A percentile compares a stretch with the other conserved stretches of the same genome.
phyloP scores from a whole-genome alignment of 768 basidiomycete genomes.

The Mycena latifolia region DNA sequence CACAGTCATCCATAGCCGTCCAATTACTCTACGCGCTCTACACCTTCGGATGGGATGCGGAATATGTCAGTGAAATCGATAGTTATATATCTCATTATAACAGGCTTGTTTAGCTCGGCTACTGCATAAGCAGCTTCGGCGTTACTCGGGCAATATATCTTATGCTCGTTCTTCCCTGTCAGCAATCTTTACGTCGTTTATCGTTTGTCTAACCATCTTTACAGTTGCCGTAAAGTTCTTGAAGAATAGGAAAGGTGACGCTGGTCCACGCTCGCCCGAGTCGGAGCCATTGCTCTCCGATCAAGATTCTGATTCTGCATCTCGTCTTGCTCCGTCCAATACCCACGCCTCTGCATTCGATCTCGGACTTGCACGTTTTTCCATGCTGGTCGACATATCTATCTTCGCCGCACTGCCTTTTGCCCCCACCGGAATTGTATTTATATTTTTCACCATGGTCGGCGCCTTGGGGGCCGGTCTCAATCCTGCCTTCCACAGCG shows the following conservation, averaged over 20 bases:
- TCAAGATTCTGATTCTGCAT: slow-evolving; percentile 2
- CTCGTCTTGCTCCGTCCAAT: too few species aligned
- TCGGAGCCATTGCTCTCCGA: slow-evolving; percentile 32
- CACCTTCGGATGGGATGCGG: slow-evolving; percentile 76
- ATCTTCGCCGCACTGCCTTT: slow-evolving; percentile 63
- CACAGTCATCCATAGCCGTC: slow-evolving; percentile 67
- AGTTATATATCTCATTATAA: too few species aligned
- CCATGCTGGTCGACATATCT: slow-evolving; percentile 67
- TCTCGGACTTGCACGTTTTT: slow-evolving; percentile 73
- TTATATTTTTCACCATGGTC: slow-evolving; percentile 63
- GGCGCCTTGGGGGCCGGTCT: slow-evolving; percentile 74
- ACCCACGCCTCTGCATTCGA: slow-evolving; percentile 69
- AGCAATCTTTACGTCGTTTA: slow-evolving; percentile 34
- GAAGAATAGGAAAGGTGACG: slow-evolving; percentile 52
- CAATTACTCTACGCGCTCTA: slow-evolving; percentile 76
- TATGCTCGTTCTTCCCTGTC: slow-evolving; percentile 71
- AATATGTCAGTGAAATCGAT: slow-evolving; percentile 55
- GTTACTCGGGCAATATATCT: slow-evolving; percentile 67
- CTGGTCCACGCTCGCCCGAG: slow-evolving; percentile 42
- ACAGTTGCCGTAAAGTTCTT: slow-evolving; percentile 61
- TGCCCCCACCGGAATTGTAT: slow-evolving; percentile 46
- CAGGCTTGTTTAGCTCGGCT: slow-evolving; percentile 83
- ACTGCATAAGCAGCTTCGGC: slow-evolving; percentile 72
- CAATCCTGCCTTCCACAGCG: slow-evolving; percentile 74
- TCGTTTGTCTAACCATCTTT: neutral